Evolutionary conservation across 2,329 filamentous ascomycete species (phyloP), one percentile per base, ranked within the genome.

Genomic region (Neoscytalidium dimidiatum): DNA sequence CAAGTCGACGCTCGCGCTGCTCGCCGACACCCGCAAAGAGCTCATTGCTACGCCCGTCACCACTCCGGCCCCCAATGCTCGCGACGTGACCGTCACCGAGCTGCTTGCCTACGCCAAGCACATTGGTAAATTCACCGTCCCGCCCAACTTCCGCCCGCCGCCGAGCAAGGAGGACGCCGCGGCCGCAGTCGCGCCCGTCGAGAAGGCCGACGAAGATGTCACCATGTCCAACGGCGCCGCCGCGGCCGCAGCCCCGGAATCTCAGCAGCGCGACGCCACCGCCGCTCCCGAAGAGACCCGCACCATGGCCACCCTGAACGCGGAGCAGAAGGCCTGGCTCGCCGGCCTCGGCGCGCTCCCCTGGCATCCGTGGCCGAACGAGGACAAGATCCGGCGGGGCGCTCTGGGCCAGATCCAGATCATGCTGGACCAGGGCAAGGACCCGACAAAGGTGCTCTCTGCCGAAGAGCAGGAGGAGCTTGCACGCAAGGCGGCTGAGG

Each of bases 51-150:
- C 73, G 0, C 73, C 75, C n/a, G 70, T 72, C 0, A 77, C 77
- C 21, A 68, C 70, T 1, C 71, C 75, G 17, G 64, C 86, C 4
- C 74, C 82, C n/a, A 66, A 76, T 5, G 72, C 77, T 11, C 77
- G 77, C 49, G 75, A 81, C 23, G 80, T 95, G 57, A 85, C 85
- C 3, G 92, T 92, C 72, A 84, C 88, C 49, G 89, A 94, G 69
- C 86, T 96, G 0, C 87, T 96, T 23, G 84, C 83, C 67, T 95
- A 92, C 74, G 92, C 92, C 23, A 89, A 90, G 48, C 88, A 89
- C 68, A 95, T 96, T 72, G 90, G 89, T 75, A 90, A 89, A 74
- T 92, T 89, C 68, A 94, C 92, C 0, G 84, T 92, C 13, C 91
- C 92, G 0, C 89, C 89, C 0, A 86, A 86, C 2, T 81, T 77